A percentile compares a stretch with the other conserved stretches of the same genome.
These are phyloP conservation scores for Sequoiadendron giganteum DNA, from an alignment of 75 land plant species.

Conservation along the genomic window DNA sequence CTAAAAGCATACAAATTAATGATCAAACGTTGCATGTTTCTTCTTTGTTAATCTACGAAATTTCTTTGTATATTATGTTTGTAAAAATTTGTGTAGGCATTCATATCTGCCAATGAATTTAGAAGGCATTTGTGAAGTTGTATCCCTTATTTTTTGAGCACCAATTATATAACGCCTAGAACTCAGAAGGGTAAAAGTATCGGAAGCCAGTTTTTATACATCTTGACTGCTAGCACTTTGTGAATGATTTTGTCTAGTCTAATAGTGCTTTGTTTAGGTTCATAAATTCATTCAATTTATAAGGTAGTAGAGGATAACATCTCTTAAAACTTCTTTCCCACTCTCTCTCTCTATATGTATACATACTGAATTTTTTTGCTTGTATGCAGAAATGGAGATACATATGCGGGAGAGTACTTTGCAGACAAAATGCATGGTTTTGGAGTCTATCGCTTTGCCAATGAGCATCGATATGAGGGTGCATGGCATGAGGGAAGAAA, in stretches of 20 bases:
- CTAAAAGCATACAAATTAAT: not conserved
- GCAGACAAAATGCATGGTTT: conserved; percentile 87
- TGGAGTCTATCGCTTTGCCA: conserved; percentile 79
- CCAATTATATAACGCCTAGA: not conserved
- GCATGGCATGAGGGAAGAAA: conserved; percentile 92
- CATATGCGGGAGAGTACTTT: conserved; percentile 80
- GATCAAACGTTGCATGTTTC: not conserved
- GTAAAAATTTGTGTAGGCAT: not conserved
- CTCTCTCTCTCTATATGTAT: too few relatives aligned
- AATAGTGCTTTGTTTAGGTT: not conserved
- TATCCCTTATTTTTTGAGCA: not conserved
- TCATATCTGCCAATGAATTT: not conserved
- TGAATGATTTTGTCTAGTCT: not conserved
- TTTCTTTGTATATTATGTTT: not conserved
- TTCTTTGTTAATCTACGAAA: not conserved
- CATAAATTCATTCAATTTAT: not conserved
- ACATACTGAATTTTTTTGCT: not conserved
- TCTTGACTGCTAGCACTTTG: not conserved
- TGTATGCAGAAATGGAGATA: conserved; percentile 65
- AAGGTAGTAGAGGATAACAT: not conserved
- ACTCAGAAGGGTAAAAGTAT: not conserved
- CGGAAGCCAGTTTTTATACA: not conserved
- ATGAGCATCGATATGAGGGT: conserved; percentile 87
- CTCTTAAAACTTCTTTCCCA: not conserved
- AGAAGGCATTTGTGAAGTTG: not conserved